Conservation (phyloP, 306 rosid species). For the Gillenia trifoliata region DNA sequence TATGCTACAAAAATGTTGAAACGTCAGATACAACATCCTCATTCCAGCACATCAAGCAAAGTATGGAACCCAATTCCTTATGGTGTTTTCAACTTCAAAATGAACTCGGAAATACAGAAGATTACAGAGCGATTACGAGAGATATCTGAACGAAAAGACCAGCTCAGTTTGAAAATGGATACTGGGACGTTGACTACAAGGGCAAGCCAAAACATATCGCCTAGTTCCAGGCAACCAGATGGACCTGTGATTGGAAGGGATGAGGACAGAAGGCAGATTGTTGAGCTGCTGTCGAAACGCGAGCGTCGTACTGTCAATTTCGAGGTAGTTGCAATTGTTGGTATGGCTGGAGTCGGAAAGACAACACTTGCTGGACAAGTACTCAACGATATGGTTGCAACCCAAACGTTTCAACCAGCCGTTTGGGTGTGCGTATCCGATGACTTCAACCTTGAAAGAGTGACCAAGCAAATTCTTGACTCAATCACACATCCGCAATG, state of each 20-base stretch:
- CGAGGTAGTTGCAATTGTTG: neutral
- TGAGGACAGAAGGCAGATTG: neutral
- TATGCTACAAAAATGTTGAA: neutral
- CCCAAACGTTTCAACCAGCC: neutral
- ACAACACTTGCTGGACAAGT: conserved; percentile 1
- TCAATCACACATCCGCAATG: neutral
- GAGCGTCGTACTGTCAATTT: neutral
- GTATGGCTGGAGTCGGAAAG: conserved; percentile 2
- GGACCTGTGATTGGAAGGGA: conserved; percentile 26
- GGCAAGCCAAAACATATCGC: neutral
- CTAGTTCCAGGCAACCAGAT: neutral
- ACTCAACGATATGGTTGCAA: neutral
- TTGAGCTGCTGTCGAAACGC: neutral
- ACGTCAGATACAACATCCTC: neutral
- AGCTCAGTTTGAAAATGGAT: neutral
- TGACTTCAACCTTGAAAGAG: no score
- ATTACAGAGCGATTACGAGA: neutral
- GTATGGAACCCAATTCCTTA: neutral
- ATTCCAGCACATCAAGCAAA: neutral
- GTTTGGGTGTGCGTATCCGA: neutral
- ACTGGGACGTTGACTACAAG: neutral
- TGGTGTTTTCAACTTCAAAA: neutral
- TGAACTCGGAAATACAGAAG: neutral
- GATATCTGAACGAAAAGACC: neutral
- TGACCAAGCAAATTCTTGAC: neutral